A percentile compares a stretch with the other conserved stretches of the same genome.
Evolutionary conservation across 2,329 filamentous ascomycete species (phyloP).

Genomic region (Penicillium aurantiogriseum): DNA sequence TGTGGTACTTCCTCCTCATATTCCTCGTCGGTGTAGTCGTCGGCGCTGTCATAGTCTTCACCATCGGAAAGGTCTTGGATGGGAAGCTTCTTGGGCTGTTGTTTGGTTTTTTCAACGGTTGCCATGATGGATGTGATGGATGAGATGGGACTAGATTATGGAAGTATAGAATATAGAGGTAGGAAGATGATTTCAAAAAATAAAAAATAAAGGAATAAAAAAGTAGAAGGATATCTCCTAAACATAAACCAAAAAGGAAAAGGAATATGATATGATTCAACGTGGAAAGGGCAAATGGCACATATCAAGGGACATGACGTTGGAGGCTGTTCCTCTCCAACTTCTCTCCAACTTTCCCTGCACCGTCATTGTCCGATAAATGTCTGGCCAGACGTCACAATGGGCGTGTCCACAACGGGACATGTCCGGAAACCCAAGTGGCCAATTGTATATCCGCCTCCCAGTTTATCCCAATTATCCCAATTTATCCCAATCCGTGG

Average conservation of each 20-base stretch:
- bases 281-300: not conserved
- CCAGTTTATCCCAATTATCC: not conserved
- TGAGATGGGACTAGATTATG: not conserved
- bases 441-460: not conserved
- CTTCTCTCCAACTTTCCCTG: not conserved
- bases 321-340: conserved; percentile 15
- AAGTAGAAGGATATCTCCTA: not conserved
- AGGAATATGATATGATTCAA: conserved; percentile 15
- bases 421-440: not conserved
- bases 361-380: conserved; percentile 15
- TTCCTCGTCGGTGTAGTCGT: conserved; percentile 31
- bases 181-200: not conserved
- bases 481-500: conserved; percentile 13
- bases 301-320: conserved; percentile 23
- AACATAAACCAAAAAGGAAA: conserved; percentile 7
- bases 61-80: conserved; percentile 29
- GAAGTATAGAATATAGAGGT: not conserved
- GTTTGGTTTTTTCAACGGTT: conserved; percentile 30
- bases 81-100: conserved; percentile 25
- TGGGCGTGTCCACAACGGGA: conserved; percentile 6
- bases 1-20: conserved; percentile 14
- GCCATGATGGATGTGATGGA: conserved; percentile 24
- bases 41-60: conserved; percentile 32
- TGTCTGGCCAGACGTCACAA: not conserved
- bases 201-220: not conserved